Evolutionary conservation across 2,329 filamentous ascomycete genomes (phyloP).

Genomic region (Ramularia collo-cygni): DNA sequence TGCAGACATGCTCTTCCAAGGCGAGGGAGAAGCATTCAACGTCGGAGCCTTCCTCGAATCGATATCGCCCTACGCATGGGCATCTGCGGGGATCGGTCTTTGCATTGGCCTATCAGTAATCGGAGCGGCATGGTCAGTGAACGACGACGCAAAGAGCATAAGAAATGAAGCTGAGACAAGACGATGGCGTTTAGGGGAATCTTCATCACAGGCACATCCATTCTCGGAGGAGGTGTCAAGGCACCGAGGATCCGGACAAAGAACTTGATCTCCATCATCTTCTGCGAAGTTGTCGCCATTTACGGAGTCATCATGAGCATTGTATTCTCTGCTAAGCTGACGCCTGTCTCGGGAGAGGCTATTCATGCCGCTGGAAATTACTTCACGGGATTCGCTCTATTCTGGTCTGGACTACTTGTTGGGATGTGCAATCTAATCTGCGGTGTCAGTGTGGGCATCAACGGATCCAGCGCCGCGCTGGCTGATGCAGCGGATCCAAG

Average conservation of each 20-base stretch:
- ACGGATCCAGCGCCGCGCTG: conserved; percentile 90
- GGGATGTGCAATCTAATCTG: conserved; percentile 95
- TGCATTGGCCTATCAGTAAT: conserved; percentile 96
- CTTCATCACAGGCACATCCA: conserved; percentile 95
- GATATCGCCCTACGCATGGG: conserved; percentile 92
- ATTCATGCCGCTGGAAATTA: conserved; percentile 72
- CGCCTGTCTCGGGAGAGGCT: conserved; percentile 55
- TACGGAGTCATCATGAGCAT: conserved; percentile 99
- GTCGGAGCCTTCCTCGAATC: conserved; percentile 92
- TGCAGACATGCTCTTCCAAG: conserved; percentile 96
- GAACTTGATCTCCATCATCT: conserved; percentile 99
- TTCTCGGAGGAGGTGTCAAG: conserved; percentile 92
- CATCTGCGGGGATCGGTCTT: conserved; percentile 78
- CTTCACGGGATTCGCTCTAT: conserved; percentile 91
- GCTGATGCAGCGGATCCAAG: conserved; percentile 90
- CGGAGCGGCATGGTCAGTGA: conserved; percentile 80
- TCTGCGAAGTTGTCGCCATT: conserved; percentile 99
- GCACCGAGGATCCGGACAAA: conserved; percentile 97
- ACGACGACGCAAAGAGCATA: conserved; percentile 4
- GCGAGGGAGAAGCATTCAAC: conserved; percentile 92
- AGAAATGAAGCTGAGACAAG: conserved; percentile 15
- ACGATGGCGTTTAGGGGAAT: conserved; percentile 66
- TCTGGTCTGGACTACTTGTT: conserved; percentile 92
- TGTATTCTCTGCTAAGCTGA: conserved; percentile 87
- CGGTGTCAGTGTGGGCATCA: conserved; percentile 94